Percentiles rank a stretch among this genome's conserved stretches.
phyloP scores from a whole-genome alignment of 2,329 filamentous ascomycete species.

The Microsporum canis region DNA sequence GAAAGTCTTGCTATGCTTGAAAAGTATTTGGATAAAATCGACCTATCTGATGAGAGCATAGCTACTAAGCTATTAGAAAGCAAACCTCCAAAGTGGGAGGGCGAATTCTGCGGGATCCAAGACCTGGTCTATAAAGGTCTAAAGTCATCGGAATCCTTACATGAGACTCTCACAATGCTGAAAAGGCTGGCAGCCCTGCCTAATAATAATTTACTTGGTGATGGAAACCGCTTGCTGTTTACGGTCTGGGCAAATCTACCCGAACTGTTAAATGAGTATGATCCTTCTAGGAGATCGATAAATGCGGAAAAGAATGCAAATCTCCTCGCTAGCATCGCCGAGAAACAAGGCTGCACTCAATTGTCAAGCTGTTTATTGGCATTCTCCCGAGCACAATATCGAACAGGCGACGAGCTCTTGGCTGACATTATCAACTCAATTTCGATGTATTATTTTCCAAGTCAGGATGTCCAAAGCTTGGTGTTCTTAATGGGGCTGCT shows the following conservation, averaged over 20 bases:
- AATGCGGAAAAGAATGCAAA: slow-evolving; percentile 53
- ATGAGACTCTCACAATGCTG: slow-evolving; percentile 64
- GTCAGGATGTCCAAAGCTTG: slow-evolving; percentile 70
- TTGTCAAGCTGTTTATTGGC: slow-evolving; percentile 59
- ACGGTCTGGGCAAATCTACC: slow-evolving; percentile 86
- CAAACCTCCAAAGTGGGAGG: slow-evolving; percentile 79
- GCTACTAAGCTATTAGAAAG: slow-evolving; percentile 63
- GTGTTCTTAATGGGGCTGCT: slow-evolving; percentile 85
- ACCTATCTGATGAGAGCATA: slow-evolving; percentile 60
- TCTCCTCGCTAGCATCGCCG: slow-evolving; percentile 59
- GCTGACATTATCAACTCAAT: slow-evolving; percentile 61
- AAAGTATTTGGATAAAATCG: slow-evolving; percentile 69
- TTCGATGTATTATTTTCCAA: slow-evolving; percentile 66
- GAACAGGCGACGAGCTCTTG: slow-evolving; percentile 63
- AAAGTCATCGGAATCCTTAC: slow-evolving; percentile 71
- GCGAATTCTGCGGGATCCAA: slow-evolving; percentile 74
- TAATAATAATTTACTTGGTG: slow-evolving; percentile 68
- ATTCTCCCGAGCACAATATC: slow-evolving; percentile 57
- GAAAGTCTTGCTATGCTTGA: slow-evolving; percentile 88
- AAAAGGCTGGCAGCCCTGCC: slow-evolving; percentile 69
- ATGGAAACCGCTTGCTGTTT: slow-evolving; percentile 71
- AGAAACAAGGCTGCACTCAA: slow-evolving; percentile 55
- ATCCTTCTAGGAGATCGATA: slow-evolving; percentile 46
- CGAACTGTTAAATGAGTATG: slow-evolving; percentile 67
- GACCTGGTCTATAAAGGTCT: slow-evolving; percentile 82